Evolutionary conservation across 176 grass and related monocot genomes (phyloP), one percentile per base, ranked within the genome.

Genomic region (bread wheat (Triticum aestivum)): DNA sequence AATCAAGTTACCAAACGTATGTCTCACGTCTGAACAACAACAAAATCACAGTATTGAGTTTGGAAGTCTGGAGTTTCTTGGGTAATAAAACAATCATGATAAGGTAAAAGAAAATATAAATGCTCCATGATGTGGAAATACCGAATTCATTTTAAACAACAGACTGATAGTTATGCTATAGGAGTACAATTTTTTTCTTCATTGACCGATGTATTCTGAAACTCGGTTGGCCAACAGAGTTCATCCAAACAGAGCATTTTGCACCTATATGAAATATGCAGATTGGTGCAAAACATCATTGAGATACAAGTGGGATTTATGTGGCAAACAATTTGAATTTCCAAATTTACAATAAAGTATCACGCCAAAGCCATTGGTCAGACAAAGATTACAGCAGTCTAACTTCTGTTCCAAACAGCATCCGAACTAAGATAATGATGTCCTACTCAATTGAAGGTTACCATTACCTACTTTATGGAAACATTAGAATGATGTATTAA

Each of bases 271-370:
- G 52, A 58, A 58, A 58, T 58, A 21, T 58, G 54, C 7, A 18
- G 6, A 56, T 20, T 56, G 17, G 52, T 56, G 6, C 47, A 41
- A 9, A 56, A 66, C 23, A 68, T 23, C 4, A 47, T 59, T 54
- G 17, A 32, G 30, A 21, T 59, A 20, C 26, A 88, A 18, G 0
- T 74, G 21, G 33, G 37, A 69, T 69, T 61, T 62, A 54, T 30
- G 42, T 24, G 7, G 3, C 33, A 82, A 63, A 38, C 11, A 79
- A 27, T 27, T 35, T 29, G 38, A 72, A 30, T 79, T 78, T 38
- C 23, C 13, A 78, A 70, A 69, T 51, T 26, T 71, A 11, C 30
- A 72, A 59, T 39, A 72, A 88, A 79, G 12, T 64, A 88, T 71
- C 21, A 37, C 13, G 21, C 38, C 30, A 9, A 15, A 29, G 37